Evolutionary conservation across 306 rosid genomes (phyloP).

Genomic region (Medicago lupulina): DNA sequence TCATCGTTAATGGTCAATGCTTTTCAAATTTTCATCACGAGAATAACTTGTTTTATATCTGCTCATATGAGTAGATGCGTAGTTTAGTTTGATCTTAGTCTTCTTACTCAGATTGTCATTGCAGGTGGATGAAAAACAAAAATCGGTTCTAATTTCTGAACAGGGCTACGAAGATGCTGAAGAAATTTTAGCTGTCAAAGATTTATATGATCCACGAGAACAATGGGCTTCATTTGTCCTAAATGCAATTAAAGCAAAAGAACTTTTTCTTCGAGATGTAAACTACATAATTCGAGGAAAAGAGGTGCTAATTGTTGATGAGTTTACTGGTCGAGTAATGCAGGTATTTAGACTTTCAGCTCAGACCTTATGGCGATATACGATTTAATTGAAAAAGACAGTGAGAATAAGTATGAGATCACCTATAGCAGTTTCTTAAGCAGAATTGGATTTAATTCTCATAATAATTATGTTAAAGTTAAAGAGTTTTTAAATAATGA

Average conservation of each 20-base stretch:
- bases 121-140: constrained; percentile 96
- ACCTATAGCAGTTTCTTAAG: constrained; percentile 33
- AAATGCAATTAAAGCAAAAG: constrained; percentile 95
- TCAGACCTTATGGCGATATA: constrained; percentile 7
- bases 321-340: constrained; percentile 99
- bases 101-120: constrained; percentile 39
- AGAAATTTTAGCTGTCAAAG: constrained; percentile 88
- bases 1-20: constrained; percentile 1
- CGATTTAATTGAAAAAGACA: constrained; percentile 10
- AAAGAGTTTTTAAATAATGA: not conserved
- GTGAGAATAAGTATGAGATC: constrained; percentile 5
- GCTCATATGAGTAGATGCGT: constrained; percentile 14
- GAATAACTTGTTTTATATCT: constrained; percentile 29
- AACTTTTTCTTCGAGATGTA: constrained; percentile 91
- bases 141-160: constrained; percentile 82
- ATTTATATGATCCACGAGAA: constrained; percentile 93
- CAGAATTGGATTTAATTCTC: constrained; percentile 10
- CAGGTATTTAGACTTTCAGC: constrained; percentile 62
- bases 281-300: constrained; percentile 92
- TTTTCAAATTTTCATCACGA: constrained; percentile 11
- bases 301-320: constrained; percentile 94
- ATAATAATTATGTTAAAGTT: constrained; percentile 10
- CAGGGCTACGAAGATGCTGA: constrained; percentile 99
- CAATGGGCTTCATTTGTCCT: constrained; percentile 97
- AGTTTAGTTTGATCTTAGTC: constrained; percentile 24